These are phyloP conservation scores for Fagopyrum esculentum DNA, from an alignment of 148 eudicot species.

Conservation along the genomic window DNA sequence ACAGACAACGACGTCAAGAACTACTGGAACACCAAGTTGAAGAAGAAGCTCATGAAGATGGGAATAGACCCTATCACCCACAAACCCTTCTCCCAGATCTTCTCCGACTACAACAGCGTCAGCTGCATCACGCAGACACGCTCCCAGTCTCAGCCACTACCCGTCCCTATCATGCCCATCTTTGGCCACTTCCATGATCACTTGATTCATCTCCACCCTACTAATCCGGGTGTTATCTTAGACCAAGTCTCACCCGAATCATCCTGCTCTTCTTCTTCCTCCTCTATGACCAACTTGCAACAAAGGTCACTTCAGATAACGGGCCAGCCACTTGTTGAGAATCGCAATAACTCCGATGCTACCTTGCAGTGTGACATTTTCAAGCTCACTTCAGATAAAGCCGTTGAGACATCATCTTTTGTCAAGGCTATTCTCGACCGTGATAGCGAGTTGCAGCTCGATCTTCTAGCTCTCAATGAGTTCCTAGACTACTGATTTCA, in stretches of 20 bases:
- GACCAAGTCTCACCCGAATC: conserved; percentile 39
- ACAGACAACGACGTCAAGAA: conserved; percentile 92
- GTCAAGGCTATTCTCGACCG: conserved; percentile 8
- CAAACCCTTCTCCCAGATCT: conserved; percentile 65
- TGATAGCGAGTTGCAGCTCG: conserved; percentile 9
- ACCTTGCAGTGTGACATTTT: neutral
- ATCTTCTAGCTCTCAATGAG: conserved; percentile 8
- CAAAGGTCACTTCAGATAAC: conserved; percentile 20
- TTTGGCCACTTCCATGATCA: conserved; percentile 20
- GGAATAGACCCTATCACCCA: conserved; percentile 89
- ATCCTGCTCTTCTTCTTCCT: conserved; percentile 40
- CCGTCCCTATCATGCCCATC: conserved; percentile 9
- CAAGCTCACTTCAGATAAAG: neutral
- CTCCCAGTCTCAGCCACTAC: conserved; percentile 17
- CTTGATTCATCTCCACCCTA: neutral
- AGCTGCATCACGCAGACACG: conserved; percentile 25
- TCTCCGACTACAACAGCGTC: conserved; percentile 62
- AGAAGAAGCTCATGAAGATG: conserved; percentile 72
- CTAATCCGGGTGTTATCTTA: neutral
- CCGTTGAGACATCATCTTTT: neutral
- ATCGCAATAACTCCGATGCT: conserved; percentile 9
- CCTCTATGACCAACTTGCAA: conserved; percentile 15
- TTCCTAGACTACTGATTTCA: conserved; percentile 10
- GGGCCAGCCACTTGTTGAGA: conserved; percentile 22
- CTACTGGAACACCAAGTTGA: conserved; percentile 91